A percentile compares a stretch with the other conserved stretches of the same genome.
These are phyloP conservation scores for Inonotus hispidus DNA, from an alignment of 1,284 basidiomycete species.

Conservation along the genomic window DNA sequence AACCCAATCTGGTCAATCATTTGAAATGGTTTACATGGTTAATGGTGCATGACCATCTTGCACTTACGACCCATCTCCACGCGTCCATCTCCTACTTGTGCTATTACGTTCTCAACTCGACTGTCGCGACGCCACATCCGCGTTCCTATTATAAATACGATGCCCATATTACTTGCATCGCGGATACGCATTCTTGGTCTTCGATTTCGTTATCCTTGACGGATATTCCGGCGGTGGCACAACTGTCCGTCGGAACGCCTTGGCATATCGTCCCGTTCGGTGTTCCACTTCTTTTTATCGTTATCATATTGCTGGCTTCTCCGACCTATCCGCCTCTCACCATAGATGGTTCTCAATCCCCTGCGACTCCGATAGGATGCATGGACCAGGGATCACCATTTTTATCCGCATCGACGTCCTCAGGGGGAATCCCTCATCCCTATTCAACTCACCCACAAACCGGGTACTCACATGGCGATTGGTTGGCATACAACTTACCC, in stretches of 20 bases:
- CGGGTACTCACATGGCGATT: not conserved
- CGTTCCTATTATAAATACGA: not conserved
- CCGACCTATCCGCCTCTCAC: not conserved
- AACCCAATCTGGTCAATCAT: too few relatives aligned
- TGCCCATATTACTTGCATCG: not conserved
- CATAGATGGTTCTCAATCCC: not conserved
- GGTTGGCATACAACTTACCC: not conserved
- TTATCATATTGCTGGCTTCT: not conserved
- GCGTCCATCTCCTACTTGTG: not conserved
- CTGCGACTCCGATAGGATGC: not conserved
- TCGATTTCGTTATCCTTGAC: not conserved
- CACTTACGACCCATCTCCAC: not conserved
- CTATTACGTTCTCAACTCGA: not conserved
- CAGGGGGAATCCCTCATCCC: not conserved
- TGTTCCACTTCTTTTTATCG: not conserved
- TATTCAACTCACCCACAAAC: not conserved
- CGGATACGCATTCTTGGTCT: not conserved
- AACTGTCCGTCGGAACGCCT: not conserved
- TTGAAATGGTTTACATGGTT: not conserved
- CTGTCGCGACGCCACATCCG: not conserved
- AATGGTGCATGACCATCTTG: not conserved
- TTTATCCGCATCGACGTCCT: not conserved
- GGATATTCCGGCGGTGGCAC: not conserved
- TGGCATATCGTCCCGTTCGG: too few relatives aligned
- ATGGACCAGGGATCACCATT: not conserved